Base-by-base conservation (phyloP, 140 eudicot species). In the Flaveria floridana region DNA sequence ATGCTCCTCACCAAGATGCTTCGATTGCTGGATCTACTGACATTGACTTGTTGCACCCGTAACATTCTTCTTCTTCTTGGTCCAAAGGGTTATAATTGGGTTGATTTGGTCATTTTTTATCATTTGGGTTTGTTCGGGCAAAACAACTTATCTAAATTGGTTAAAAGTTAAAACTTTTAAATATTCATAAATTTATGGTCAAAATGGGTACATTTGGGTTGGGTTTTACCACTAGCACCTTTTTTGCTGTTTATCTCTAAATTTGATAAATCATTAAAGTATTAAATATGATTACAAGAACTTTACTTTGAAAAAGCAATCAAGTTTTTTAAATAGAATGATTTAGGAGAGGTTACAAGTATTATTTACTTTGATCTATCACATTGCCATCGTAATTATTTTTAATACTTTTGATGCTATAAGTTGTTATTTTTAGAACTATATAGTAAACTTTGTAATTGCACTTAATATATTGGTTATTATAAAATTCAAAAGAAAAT, bases 41-140 rank as follows among this genome's bases (percentile, higher is more conserved):
- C 82, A 94, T 94, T 51, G 99, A 94, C 78, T 80, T 94, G 78
- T 73, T 90, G 81, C 91, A 94, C 66, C 97, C 97, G 99, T 94
- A 75, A 58, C 86, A 83, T 68, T 16, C 68, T 71, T 30, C 50
- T 59, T 46, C 15, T 5, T 6, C 57, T 73, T 73, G 52, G 70
- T 26, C 1, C 16, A 47, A 72, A 14, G 15, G n/a, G 4, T 25
- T 34, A 55, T 15, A 55, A 34, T 30, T 10, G 46, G 73, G 44
- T 47, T 34, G 52, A 20, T 68, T n/a, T 28, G 28, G 75, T 21
- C 6, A 5, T 16, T 71, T 34, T 53, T 34, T 28, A 18, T 48
- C 64, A n/a, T 51, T 52, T 28, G 75, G 51, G 62, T 71, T 50
- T 51, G 48, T 51, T 71, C 51, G 75, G 46, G 75, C 10, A 6